phyloP scores from a whole-genome alignment of 306 rosid genomes.

The Phaseolus lunatus region DNA sequence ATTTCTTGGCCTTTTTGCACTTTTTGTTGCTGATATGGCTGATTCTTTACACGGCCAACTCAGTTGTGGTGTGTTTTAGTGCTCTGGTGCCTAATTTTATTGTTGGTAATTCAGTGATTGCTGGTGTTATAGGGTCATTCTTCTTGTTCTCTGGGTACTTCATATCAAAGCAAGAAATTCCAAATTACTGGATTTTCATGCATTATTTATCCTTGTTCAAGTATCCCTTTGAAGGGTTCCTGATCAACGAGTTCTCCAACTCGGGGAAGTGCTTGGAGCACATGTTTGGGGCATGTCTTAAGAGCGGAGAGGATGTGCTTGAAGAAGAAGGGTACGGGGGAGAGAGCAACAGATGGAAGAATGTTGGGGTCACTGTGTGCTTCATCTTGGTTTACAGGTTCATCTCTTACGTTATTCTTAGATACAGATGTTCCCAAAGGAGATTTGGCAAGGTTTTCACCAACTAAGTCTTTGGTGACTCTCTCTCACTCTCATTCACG shows the following conservation, averaged over 20 bases:
- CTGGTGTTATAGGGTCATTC: conserved; percentile 93
- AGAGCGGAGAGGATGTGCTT: conserved; percentile 73
- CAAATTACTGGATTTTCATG: conserved; percentile 90
- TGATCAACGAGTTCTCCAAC: conserved; percentile 85
- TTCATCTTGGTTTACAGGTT: conserved; percentile 91
- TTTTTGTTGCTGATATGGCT: conserved; percentile 85
- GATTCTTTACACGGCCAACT: conserved; percentile 86
- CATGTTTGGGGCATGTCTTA: conserved; percentile 72
- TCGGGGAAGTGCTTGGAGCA: conserved; percentile 84
- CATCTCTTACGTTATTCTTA: conserved; percentile 83
- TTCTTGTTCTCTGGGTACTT: conserved; percentile 95
- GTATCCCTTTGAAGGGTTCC: conserved; percentile 95
- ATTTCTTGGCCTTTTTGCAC: conserved; percentile 71
- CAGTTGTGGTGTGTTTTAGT: conserved; percentile 95
- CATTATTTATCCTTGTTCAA: conserved; percentile 87
- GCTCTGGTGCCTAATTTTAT: conserved; percentile 93
- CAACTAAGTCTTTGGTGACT: conserved; percentile 46
- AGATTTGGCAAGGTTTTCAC: conserved; percentile 51
- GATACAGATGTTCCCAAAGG: conserved; percentile 76
- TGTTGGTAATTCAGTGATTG: conserved; percentile 86
- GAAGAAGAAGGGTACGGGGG: conserved; percentile 87
- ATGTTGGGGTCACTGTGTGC: conserved; percentile 76
- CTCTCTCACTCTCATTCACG: conserved; percentile 51
- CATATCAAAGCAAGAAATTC: conserved; percentile 79
- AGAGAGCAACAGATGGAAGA: conserved; percentile 78